phyloP scores from a whole-genome alignment of 1,139 yeast genomes.

The Arxiozyma bovina region DNA sequence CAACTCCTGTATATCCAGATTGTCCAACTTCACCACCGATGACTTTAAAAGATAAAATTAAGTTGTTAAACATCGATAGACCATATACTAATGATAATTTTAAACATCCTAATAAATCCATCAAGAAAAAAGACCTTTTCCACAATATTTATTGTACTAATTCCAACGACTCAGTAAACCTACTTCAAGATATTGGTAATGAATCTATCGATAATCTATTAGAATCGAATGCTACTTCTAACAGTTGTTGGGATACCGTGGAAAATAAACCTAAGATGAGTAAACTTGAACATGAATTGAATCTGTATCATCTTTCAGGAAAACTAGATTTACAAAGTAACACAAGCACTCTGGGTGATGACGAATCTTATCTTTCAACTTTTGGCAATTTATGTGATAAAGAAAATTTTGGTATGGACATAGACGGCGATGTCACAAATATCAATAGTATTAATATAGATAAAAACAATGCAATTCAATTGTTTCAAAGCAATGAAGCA shows the following conservation, averaged over 20 bases:
- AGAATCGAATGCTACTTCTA: background rate
- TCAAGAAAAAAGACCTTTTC: no score
- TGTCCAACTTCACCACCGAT: slow-evolving; percentile 23
- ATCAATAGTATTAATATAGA: background rate
- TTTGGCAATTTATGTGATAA: slow-evolving; percentile 9
- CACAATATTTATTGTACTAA: no score
- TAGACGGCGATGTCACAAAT: background rate
- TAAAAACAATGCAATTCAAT: background rate
- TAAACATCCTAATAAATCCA: background rate
- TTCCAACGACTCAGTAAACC: slow-evolving; percentile 4
- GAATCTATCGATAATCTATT: slow-evolving; percentile 5
- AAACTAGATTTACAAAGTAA: slow-evolving; percentile 21
- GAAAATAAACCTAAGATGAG: background rate
- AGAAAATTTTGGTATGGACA: background rate
- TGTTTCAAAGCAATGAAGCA: slow-evolving; percentile 2
- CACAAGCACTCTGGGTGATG: slow-evolving; percentile 26
- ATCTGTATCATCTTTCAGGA: slow-evolving; percentile 3
- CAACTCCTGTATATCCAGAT: slow-evolving; percentile 11
- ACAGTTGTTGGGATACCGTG: background rate
- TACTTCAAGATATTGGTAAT: background rate
- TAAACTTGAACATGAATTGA: background rate
- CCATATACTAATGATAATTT: slow-evolving; percentile 1
- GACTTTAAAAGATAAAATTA: slow-evolving; percentile 26
- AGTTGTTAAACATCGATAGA: slow-evolving; percentile 19
- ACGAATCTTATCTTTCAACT: slow-evolving; percentile 19